Evolutionary conservation across 202 grass and related monocot species (phyloP).

Genomic region (Dendrocalamus latiflorus): DNA sequence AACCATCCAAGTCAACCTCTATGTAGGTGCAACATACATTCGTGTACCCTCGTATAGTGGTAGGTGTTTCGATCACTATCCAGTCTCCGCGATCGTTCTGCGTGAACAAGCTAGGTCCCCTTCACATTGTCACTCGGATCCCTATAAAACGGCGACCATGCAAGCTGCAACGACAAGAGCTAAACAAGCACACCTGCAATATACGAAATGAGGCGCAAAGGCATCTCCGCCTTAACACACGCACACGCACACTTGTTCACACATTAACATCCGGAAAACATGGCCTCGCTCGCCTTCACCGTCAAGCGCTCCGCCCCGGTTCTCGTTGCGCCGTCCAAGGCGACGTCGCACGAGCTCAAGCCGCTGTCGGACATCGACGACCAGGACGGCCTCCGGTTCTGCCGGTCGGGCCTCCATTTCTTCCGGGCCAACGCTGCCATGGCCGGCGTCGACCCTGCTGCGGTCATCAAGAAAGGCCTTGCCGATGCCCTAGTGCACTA

Average conservation of each 20-base stretch:
- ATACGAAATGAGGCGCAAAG: neutral
- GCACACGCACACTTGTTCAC: neutral
- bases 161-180: neutral
- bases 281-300: neutral
- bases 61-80: too few species aligned
- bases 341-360: neutral
- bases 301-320: neutral
- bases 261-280: neutral
- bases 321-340: too few species aligned
- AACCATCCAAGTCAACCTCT: too few species aligned
- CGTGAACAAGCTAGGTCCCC: too few species aligned
- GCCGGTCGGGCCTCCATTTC: neutral
- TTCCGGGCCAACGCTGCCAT: too few species aligned
- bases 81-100: too few species aligned
- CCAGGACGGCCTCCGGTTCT: slow-evolving; percentile 15
- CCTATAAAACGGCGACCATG: neutral
- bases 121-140: too few species aligned
- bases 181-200: too few species aligned
- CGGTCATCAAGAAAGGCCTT: slow-evolving; percentile 14
- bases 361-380: neutral
- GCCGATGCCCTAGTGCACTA: slow-evolving; percentile 32
- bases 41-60: too few species aligned
- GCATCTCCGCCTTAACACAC: too few species aligned
- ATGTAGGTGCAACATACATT: too few species aligned
- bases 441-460: slow-evolving; percentile 1